These are phyloP conservation scores for Coelastrella sp. DNA, from an alignment of 139 green algal genomes.

Conservation along the genomic window DNA sequence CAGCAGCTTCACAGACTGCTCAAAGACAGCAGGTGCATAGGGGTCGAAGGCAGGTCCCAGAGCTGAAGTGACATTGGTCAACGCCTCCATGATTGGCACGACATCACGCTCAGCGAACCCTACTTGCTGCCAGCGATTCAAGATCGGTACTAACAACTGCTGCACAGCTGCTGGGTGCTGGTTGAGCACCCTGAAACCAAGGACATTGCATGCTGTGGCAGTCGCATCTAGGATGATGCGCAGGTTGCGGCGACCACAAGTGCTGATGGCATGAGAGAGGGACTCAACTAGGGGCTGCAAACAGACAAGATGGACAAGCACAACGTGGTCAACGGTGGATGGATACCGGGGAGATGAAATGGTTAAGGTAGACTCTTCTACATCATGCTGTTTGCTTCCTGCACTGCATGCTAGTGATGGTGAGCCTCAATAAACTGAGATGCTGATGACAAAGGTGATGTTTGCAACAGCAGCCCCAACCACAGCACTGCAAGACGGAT, in stretches of 20 bases:
- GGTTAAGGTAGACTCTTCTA: no score
- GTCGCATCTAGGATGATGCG: constrained; percentile 90
- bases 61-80: constrained; percentile 66
- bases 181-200: constrained; percentile 25
- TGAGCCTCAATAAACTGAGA: no score
- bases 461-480: no score
- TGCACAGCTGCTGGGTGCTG: constrained; percentile 28
- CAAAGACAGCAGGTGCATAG: constrained; percentile 78
- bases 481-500: no score
- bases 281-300: constrained; percentile 68
- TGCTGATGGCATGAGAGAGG: constrained; percentile 61
- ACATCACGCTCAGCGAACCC: constrained; percentile 39
- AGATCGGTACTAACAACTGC: constrained; percentile 22
- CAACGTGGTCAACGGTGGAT: no score
- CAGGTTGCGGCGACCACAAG: constrained; percentile 83
- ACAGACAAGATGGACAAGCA: no score
- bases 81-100: constrained; percentile 90
- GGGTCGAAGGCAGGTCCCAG: constrained; percentile 63
- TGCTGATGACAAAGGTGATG: no score
- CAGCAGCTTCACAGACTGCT: constrained; percentile 70
- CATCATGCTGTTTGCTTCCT: no score
- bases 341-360: no score
- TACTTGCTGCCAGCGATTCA: constrained; percentile 33
- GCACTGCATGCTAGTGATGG: no score
- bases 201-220: constrained; percentile 75